Base-by-base conservation (phyloP, 2,329 filamentous ascomycete genomes). In the Monosporascus ibericus region DNA sequence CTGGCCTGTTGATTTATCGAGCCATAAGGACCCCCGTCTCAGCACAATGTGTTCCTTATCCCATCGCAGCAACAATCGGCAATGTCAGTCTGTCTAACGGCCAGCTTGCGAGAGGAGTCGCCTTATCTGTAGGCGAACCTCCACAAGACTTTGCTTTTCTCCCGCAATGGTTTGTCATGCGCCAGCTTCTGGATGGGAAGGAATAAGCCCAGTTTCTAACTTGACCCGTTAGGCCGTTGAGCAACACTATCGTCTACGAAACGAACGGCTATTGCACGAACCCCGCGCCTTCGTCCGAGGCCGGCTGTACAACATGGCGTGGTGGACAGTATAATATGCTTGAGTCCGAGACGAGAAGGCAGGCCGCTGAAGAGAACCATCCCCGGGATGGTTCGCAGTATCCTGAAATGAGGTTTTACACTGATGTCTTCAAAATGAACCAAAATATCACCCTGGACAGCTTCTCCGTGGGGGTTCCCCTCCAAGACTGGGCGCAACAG, bases 401-500 rank as follows among this genome's bases (percentile, higher is more conserved):
- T 51, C 52, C 52, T 5, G 22, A 38, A 2, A 42, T 39, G 17
- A 11, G 8, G 5, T 34, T 27, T 34, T 55, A 46, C 46, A 50
- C 18, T 27, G 42, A 46, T 22, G 20, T 27, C 22, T 27, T 46
- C 11, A 25, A 14, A 24, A 25, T 46, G 6, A 57, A 56, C 49
- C 50, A 50, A 22, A 59, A 60, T 44, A 27, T 52, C 20, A 56
- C 48, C 1, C 38, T 65, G 2, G 20, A 51, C 3, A 34, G 48
- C 17, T 65, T 59, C 40, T 53, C 61, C 6, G 17, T 66, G 7
- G 56, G 55, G 9, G 47, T 63, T 18, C 51, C 62, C 18, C 27
- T 51, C 44, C 58, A 54, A 17, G 60, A 63, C 52, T 61, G 56
- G 60, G 57, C 53, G 5, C 49, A 58, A 22, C 55, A 63, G 51